Base-by-base conservation (phyloP, 192 early-diverging fungal genomes). In the Entomortierella beljakovae region DNA sequence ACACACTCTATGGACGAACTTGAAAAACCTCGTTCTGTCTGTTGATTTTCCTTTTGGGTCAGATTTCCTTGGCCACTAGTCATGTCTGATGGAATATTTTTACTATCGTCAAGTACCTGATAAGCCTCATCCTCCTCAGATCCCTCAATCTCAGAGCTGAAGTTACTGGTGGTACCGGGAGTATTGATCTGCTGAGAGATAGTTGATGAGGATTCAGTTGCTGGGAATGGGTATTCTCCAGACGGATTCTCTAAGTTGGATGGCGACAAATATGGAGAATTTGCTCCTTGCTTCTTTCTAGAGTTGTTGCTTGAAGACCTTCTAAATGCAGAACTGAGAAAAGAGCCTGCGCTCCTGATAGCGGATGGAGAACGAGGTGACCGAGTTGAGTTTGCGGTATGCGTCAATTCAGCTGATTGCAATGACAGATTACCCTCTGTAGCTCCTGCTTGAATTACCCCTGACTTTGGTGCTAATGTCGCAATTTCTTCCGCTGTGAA, bases 181-280 rank as follows among this genome's bases (percentile, higher is more conserved):
- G 32, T 55, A 32, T 54, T 28, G 4, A 37, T 50, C n/a, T 35
- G 5, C 29, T 13, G 51, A 29, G 60, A 31, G 16, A 33, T n/a
- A n/a, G n/a, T n/a, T n/a, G n/a, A n/a, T 9, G 31, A 34, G 6
- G 59, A 51, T 0, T 33, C 33, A 38, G 51, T 38, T 18, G 26
- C 42, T 29, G 68, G 68, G 37, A 69, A 69, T 25, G 67, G 67
- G 33, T 69, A 69, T 51, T 18, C 62, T 3, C 51, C 10, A 23
- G 29, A 13, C 37, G 6, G 13, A 22, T 18, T 57, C 28, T n/a
- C 32, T 34, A 23, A 26, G 10, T 49, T 35, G 13, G 64, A 46
- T 25, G 70, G 70, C 4, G 61, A 46, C 15, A 46, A 63, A 6
- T 54, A 29, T 28, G 53, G 61, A 15, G 70, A 64, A 11, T 42